Evolutionary conservation across 176 grass and related monocot species (phyloP), one percentile per base, ranked within the genome.

Genomic region (Hordeum marinum): DNA sequence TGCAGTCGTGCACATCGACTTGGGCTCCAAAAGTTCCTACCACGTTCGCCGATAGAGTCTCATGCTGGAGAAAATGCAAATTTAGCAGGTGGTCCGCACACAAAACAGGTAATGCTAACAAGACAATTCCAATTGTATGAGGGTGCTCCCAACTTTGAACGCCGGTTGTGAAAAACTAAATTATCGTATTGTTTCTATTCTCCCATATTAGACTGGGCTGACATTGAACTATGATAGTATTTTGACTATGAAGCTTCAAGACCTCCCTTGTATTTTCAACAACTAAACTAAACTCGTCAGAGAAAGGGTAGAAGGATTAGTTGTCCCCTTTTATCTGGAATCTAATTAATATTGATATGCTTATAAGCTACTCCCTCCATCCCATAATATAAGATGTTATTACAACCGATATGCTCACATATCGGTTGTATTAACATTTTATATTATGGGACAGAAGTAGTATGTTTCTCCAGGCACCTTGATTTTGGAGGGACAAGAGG

Each of bases 1-100:
- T 92, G 89, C 85, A 87, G 85, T 95, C 96, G 66, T 98, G 96
- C 66, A 84, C 78, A 52, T 89, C 83, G 3, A 98, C 83, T 76
- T 92, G 70, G 15, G 89, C 70, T 40, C 81, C 87, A 27, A 95
- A 90, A 83, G 75, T 87, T 90, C 78, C 89, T 1, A 81, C 5
- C 0, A 83, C 80, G 68, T 92, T 90, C 14, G 46, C 87, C 29
- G 78, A 41, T 31, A 95, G 35, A 21, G 82, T 95, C 57, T 90
- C 91, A 57, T 98, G 87, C 96, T 98, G 89, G 5, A 75, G 3
- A 89, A 68, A 83, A 62, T 50, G 61, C 63, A 68, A 87, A 69
- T 82, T 63, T 45, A 61, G 21, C 31, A 45, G 65, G 55, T 20
- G 62, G 69, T 75, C 26, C 42, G 18, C 1, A 18, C 9, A 31